Conservation (phyloP, 1,284 basidiomycete genomes). For the Sphagnurus paluster region DNA sequence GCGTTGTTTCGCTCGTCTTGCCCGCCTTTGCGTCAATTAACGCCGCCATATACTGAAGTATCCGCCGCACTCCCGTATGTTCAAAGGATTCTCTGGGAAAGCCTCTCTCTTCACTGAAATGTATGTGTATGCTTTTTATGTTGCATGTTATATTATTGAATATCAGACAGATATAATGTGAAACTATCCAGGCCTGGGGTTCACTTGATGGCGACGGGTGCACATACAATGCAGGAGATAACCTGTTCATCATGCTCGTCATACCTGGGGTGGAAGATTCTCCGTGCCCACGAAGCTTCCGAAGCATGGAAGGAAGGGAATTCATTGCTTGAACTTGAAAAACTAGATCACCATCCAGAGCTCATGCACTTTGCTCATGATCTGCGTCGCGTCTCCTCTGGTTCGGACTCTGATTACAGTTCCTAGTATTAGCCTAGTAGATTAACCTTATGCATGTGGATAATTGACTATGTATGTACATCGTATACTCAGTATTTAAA, state of each 20-base stretch:
- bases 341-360: conserved; percentile 27
- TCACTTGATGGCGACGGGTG: conserved; percentile 62
- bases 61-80: conserved; percentile 41
- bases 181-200: conserved; percentile 38
- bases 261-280: conserved; percentile 64
- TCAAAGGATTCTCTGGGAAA: conserved; percentile 49
- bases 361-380: conserved; percentile 15
- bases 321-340: conserved; percentile 56
- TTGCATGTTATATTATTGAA: conserved; percentile 2
- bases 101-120: conserved; percentile 50
- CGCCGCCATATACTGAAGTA: conserved; percentile 28
- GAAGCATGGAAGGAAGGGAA: conserved; percentile 66
- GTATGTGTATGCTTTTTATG: conserved; percentile 31
- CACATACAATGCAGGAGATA: conserved; percentile 60
- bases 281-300: conserved; percentile 53
- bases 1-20: conserved; percentile 19
- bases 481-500: conserved; percentile 2
- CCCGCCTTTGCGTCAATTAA: conserved; percentile 4
- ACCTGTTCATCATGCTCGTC: conserved; percentile 46
- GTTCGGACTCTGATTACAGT: conserved; percentile 34
- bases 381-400: conserved; percentile 26
- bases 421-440: conserved; percentile 2
- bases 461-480: no score
- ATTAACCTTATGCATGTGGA: no score
- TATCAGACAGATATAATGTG: conserved; percentile 40